These are phyloP conservation scores for Tulasnella sp. DNA, from an alignment of 768 basidiomycete species.

Conservation along the genomic window DNA sequence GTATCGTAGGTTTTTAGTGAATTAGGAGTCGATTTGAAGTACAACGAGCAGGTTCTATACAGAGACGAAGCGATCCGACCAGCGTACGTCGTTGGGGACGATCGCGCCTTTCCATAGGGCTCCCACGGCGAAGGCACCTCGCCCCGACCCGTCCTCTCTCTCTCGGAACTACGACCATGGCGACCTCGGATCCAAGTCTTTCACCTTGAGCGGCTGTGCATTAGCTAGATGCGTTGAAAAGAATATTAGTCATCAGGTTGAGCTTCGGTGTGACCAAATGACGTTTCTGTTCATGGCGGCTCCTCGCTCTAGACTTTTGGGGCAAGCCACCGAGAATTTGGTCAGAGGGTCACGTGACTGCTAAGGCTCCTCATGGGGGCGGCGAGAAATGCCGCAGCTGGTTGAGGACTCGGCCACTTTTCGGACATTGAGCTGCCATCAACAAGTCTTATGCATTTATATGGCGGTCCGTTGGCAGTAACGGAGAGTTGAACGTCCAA, in stretches of 20 bases:
- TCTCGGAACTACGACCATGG: no score
- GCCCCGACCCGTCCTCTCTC: no score
- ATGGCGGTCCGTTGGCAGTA: background rate
- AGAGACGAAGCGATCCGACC: constrained; percentile 3
- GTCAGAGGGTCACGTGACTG: background rate
- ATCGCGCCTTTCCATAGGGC: background rate
- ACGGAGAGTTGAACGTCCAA: background rate
- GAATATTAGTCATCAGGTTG: no score
- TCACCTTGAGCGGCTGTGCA: no score
- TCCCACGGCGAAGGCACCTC: no score
- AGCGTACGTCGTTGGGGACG: background rate
- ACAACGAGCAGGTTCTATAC: constrained; percentile 18
- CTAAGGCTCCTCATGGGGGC: background rate
- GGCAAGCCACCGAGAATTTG: no score
- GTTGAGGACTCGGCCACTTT: background rate
- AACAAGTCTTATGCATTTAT: background rate
- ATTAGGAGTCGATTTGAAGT: background rate
- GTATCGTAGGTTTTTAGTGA: background rate
- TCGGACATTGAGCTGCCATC: background rate
- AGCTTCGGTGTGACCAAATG: no score
- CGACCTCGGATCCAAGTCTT: no score
- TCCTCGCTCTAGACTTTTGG: no score
- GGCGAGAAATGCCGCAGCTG: background rate
- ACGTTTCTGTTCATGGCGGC: no score
- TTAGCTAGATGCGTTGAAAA: no score